These are phyloP conservation scores for Syzygium syzygioides DNA, from an alignment of 441 rosid species.

Conservation along the genomic window DNA sequence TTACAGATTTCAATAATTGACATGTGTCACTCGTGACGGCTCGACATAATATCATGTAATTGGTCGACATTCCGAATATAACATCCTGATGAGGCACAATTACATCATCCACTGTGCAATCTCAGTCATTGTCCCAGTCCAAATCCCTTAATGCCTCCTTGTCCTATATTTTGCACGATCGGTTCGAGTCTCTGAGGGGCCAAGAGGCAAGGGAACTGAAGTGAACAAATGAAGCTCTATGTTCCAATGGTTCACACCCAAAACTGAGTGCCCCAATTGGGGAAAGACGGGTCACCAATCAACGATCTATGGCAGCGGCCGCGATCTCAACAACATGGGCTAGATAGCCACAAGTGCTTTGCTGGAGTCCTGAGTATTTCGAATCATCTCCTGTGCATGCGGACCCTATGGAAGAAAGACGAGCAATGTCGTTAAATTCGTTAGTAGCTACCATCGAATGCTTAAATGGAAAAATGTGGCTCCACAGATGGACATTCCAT, in stretches of 20 bases:
- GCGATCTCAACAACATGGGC: not conserved
- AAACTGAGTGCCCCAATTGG: not conserved
- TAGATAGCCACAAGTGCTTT: not conserved
- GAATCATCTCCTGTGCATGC: not conserved
- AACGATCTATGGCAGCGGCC: not conserved
- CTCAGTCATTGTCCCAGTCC: not conserved
- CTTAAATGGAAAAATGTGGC: too few relatives aligned
- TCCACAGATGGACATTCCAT: too few relatives aligned
- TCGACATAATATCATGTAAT: not conserved
- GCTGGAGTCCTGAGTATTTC: not conserved
- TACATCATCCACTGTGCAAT: not conserved
- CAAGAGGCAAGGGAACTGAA: too few relatives aligned
- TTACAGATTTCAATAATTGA: not conserved
- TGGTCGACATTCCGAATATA: not conserved
- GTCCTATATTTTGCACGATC: not conserved
- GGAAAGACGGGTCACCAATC: not conserved
- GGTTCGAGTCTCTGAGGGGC: not conserved
- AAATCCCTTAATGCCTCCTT: not conserved
- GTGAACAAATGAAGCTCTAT: too few relatives aligned
- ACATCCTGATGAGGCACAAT: not conserved
- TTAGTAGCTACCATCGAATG: too few relatives aligned
- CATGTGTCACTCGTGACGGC: accelerated
- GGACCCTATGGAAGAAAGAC: not conserved
- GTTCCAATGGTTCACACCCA: not conserved
- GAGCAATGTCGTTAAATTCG: not conserved